phyloP scores from a whole-genome alignment of 2,329 filamentous ascomycete genomes.

The Leptographium lundbergii region DNA sequence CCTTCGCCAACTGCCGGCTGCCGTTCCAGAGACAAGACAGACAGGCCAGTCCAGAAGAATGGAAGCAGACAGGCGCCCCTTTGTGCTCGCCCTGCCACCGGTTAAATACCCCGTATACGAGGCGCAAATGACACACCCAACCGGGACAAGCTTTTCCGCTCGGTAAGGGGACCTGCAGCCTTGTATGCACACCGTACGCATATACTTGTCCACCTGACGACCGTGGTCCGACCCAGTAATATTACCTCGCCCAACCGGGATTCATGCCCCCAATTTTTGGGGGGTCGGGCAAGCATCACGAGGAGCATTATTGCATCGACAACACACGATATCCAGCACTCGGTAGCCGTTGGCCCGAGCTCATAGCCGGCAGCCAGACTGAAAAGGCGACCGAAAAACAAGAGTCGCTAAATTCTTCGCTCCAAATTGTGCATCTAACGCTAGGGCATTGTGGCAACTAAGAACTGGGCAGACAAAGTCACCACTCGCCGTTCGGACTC shows the following conservation, averaged over 20 bases:
- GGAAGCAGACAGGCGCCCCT: no score
- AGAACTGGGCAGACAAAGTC: background rate
- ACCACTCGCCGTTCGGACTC: background rate
- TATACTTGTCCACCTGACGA: background rate
- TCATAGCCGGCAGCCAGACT: background rate
- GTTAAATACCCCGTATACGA: background rate
- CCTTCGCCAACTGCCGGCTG: background rate
- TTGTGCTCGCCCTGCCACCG: no score
- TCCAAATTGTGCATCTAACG: background rate
- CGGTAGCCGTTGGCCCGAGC: background rate
- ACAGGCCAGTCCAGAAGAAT: background rate
- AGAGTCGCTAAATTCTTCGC: slow-evolving; percentile 1
- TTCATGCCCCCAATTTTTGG: background rate
- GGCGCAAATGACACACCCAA: background rate
- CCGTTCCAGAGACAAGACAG: background rate
- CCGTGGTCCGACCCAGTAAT: background rate
- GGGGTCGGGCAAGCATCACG: background rate
- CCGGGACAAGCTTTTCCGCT: background rate
- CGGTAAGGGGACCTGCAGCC: background rate
- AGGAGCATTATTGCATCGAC: background rate
- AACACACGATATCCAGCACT: background rate
- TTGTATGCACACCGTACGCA: background rate
- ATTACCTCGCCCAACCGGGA: background rate
- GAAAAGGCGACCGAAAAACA: background rate
- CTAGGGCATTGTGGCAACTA: background rate